These are phyloP conservation scores for Lablab purpureus DNA, from an alignment of 306 rosid genomes.

Conservation along the genomic window DNA sequence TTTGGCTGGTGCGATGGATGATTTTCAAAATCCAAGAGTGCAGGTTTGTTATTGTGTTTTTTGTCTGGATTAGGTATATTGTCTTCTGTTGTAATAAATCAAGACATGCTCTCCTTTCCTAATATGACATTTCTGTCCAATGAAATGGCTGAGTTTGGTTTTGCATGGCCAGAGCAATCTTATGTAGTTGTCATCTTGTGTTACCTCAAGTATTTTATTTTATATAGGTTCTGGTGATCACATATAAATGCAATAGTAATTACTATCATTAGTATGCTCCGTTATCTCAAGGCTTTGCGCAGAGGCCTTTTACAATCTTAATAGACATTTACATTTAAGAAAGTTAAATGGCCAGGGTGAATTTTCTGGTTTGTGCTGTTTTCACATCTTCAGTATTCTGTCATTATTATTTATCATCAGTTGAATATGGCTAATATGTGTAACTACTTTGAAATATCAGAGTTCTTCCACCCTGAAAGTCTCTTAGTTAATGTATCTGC, in stretches of 20 bases:
- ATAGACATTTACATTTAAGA: conserved; percentile 7
- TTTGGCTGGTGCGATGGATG: conserved; percentile 78
- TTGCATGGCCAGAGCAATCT: conserved; percentile 23
- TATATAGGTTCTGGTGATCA: not conserved
- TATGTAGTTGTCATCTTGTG: conserved; percentile 20
- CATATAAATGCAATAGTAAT: not conserved
- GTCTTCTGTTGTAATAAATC: not conserved
- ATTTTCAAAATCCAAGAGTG: conserved; percentile 77
- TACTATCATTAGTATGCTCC: not conserved
- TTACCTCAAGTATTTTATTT: not conserved
- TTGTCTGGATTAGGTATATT: conserved; percentile 12
- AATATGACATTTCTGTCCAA: conserved; percentile 2
- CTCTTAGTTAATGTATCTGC: conserved; percentile 3
- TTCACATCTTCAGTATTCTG: not conserved
- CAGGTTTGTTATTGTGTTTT: conserved; percentile 65
- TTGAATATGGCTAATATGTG: not conserved
- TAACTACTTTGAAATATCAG: conserved; percentile 18
- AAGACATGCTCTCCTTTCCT: not conserved
- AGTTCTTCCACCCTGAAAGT: conserved; percentile 26
- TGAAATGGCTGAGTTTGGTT: conserved; percentile 10
- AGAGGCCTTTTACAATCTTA: conserved; percentile 9
- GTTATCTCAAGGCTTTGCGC: conserved; percentile 24
- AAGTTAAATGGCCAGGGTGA: conserved; percentile 5
- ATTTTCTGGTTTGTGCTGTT: conserved; percentile 6
- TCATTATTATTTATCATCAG: not conserved